Percentiles rank a stretch among this genome's conserved stretches.
Evolutionary conservation across 106 monocot genomes (phyloP).

Genomic region (Xerophyta viscosa): DNA sequence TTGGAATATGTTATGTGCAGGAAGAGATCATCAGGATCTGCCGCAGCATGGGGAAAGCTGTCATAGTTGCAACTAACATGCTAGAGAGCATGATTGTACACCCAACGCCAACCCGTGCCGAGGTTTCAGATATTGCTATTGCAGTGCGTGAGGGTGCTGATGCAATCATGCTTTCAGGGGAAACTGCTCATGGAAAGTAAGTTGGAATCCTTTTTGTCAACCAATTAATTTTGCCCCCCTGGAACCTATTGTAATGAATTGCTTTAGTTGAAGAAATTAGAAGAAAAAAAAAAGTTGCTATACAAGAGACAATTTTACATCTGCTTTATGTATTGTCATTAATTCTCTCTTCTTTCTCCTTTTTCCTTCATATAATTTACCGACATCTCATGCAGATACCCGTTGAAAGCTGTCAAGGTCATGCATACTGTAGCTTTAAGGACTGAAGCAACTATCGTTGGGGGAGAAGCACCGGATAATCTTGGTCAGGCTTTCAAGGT

Average conservation of each 20-base stretch:
- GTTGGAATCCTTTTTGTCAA: slow-evolving; percentile 6
- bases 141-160: slow-evolving; percentile 96
- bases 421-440: slow-evolving; percentile 97
- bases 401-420: slow-evolving; percentile 97
- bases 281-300: no score
- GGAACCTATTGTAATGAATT: no score
- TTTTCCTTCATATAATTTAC: no score
- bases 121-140: slow-evolving; percentile 96
- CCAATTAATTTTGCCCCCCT: no score
- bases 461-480: slow-evolving; percentile 72
- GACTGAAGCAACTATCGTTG: slow-evolving; percentile 77
- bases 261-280: no score
- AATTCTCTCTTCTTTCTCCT: no score
- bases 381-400: slow-evolving; percentile 64
- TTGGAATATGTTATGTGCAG: slow-evolving; percentile 28
- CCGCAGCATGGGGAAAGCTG: slow-evolving; percentile 96
- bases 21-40: slow-evolving; percentile 95
- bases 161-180: slow-evolving; percentile 96
- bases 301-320: no score
- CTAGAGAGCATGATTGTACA: slow-evolving; percentile 99
- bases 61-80: slow-evolving; percentile 99
- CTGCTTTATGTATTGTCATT: no score
- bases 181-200: slow-evolving; percentile 99
- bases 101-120: slow-evolving; percentile 95
- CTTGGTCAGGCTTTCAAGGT: slow-evolving; percentile 97